Evolutionary conservation across 2,329 filamentous ascomycete genomes (phyloP).

Genomic region (Coniochaeta ligniaria): DNA sequence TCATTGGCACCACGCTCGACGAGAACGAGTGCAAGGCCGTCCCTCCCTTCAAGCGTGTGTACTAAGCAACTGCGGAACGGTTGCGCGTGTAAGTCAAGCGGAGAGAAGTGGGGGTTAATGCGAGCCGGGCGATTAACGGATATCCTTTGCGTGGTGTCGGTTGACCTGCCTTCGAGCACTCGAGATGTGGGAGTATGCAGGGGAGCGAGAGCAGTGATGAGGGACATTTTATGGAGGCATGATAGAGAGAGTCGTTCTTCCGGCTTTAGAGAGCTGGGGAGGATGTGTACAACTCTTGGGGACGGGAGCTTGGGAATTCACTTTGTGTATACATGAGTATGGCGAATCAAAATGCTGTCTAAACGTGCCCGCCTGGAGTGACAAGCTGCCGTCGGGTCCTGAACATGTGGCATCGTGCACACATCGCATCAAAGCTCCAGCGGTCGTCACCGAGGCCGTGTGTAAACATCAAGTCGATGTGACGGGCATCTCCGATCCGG

Average conservation of each 20-base stretch:
- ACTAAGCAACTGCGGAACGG: conserved; percentile 42
- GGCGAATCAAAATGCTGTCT: neutral
- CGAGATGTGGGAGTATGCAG: neutral
- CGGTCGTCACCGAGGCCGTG: neutral
- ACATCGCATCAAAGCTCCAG: neutral
- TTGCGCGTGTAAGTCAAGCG: neutral
- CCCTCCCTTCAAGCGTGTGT: conserved; percentile 91
- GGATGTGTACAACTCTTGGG: neutral
- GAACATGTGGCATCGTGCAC: neutral
- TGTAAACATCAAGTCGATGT: neutral
- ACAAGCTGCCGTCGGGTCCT: neutral
- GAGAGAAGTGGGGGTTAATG: neutral
- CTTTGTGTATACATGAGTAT: neutral
- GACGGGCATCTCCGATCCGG: neutral
- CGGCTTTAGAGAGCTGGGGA: neutral
- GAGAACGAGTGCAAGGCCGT: conserved; percentile 95
- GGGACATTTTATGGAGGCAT: neutral
- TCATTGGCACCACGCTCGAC: conserved; percentile 78
- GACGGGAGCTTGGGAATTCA: neutral
- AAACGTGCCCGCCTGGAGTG: neutral
- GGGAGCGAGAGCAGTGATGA: neutral
- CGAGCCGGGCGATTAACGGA: neutral
- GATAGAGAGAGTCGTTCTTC: neutral
- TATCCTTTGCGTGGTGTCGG: neutral
- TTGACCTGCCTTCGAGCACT: neutral